Base-by-base conservation (phyloP, 2,329 filamentous ascomycete species). In the Colletotrichum costaricense region DNA sequence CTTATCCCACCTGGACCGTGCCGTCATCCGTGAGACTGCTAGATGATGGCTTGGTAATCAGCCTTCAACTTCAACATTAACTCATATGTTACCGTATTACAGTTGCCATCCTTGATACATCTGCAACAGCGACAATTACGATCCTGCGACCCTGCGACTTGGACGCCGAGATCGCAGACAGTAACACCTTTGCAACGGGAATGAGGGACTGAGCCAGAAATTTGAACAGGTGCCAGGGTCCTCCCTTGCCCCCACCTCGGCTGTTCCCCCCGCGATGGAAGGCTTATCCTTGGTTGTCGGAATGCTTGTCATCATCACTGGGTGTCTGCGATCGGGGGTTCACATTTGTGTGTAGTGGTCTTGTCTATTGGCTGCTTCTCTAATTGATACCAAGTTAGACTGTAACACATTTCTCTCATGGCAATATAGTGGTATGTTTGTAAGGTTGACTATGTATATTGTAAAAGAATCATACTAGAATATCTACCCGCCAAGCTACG, bases 261-360 rank as follows among this genome's bases (percentile, higher is more conserved):
- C 11, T 67, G 30, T 55, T 26, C 16, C 63, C 63, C 55, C 55
- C 67, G 63, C 63, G 28, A 24, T 19, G 22, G 16, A 54, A 24
- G 42, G 19, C 68, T 59, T 12, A 63, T 57, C 64, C 57, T 57
- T 97, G 95, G 94, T 96, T 81, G 96, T 95, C 59, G 42, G 92
- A 63, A 33, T 30, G 38, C 42, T 98, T 75, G 87, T 91, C 76
- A 91, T 93, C 55, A 90, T 98, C 80, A 98, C 98, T 82, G 93
- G 94, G 16, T n/a, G 16, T 56, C 90, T 98, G 63, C 97, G 98
- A 82, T 95, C 94, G 56, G 97, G 56, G 97, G 97, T 22, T 16
- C 8, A 24, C 3, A 3, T 16, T n/a, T 11, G 19, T n/a, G 19
- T 5, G 2, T 28, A 33, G 24, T n/a, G 12, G 16, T 46, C 7